phyloP scores from a whole-genome alignment of 768 basidiomycete species.

The Cystofilobasidium bisporidii region DNA sequence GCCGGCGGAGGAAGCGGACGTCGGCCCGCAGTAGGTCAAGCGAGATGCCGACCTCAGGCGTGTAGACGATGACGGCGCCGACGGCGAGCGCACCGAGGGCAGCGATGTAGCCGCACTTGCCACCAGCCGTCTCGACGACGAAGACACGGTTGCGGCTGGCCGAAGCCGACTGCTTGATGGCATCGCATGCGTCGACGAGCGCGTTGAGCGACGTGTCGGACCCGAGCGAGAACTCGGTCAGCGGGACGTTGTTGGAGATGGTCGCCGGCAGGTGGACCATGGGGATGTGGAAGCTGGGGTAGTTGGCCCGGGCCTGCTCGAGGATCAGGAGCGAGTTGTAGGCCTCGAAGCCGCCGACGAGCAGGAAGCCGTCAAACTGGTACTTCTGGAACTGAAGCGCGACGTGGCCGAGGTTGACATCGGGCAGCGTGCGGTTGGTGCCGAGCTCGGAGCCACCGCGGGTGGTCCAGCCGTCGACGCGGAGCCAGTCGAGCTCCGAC shows the following conservation, averaged over 20 bases:
- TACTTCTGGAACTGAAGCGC: conserved; percentile 87
- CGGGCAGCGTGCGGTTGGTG: conserved; percentile 83
- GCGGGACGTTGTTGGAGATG: conserved; percentile 93
- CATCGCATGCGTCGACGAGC: conserved; percentile 91
- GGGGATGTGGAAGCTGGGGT: conserved; percentile 89
- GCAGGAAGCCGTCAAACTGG: conserved; percentile 62
- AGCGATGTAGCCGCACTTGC: conserved; percentile 89
- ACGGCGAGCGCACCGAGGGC: conserved; percentile 91
- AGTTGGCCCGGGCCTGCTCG: conserved; percentile 67
- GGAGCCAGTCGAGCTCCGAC: conserved; percentile 81
- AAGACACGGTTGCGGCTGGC: conserved; percentile 94
- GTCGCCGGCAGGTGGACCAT: conserved; percentile 94
- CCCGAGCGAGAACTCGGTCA: conserved; percentile 92
- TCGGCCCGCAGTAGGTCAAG: conserved; percentile 72
- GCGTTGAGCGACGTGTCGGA: conserved; percentile 97
- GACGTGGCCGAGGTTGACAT: conserved; percentile 72
- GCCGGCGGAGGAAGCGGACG: conserved; percentile 73
- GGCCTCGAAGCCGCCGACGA: conserved; percentile 95
- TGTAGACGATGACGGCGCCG: conserved; percentile 87
- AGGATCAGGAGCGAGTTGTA: conserved; percentile 69
- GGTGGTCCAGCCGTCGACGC: conserved; percentile 91
- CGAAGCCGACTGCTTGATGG: conserved; percentile 96
- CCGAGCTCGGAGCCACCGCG: conserved; percentile 96
- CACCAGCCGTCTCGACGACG: conserved; percentile 96
- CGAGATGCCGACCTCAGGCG: conserved; percentile 79